Evolutionary conservation across 164 flowering plant species (phyloP).

Genomic region (Stephania cephalantha): DNA sequence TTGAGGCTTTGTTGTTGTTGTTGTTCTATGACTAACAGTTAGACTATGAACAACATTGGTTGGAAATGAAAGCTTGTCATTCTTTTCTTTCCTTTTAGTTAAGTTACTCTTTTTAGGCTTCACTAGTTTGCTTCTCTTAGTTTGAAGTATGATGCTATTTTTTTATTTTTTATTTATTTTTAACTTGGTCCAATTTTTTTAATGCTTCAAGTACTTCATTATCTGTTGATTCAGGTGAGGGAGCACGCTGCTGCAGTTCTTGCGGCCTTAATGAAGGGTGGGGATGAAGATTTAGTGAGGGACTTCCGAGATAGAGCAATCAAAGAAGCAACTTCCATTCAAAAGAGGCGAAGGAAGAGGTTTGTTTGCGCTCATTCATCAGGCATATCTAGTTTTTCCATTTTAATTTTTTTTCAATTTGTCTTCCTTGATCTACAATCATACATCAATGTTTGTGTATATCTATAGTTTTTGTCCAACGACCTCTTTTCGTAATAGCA

Average conservation of each 20-base stretch:
- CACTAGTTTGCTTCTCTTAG: background rate
- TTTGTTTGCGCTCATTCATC: conserved; percentile 15
- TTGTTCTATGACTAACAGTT: too few species aligned
- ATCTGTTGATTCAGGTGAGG: conserved; percentile 53
- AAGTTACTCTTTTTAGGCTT: too few species aligned
- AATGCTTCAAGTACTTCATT: background rate
- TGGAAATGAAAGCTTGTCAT: too few species aligned
- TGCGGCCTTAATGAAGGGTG: conserved; percentile 91
- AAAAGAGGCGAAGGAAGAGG: conserved; percentile 54
- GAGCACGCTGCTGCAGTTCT: conserved; percentile 98
- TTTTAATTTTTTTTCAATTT: background rate
- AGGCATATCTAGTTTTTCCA: background rate
- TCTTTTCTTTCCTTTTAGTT: too few species aligned
- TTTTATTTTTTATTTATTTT: background rate
- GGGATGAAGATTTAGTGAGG: conserved; percentile 60
- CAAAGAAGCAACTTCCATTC: conserved; percentile 45
- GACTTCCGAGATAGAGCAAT: conserved; percentile 80
- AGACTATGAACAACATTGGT: too few species aligned
- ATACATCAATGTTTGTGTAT: background rate
- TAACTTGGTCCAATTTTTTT: background rate
- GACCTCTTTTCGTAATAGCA: background rate
- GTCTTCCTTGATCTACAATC: background rate
- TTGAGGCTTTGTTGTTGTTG: too few species aligned
- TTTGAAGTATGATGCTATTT: background rate
- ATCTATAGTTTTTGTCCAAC: background rate